Percentiles rank a stretch among this genome's conserved stretches.
phyloP scores from a whole-genome alignment of 495 filamentous ascomycete species.

The Friedmanniomyces endolithicus region DNA sequence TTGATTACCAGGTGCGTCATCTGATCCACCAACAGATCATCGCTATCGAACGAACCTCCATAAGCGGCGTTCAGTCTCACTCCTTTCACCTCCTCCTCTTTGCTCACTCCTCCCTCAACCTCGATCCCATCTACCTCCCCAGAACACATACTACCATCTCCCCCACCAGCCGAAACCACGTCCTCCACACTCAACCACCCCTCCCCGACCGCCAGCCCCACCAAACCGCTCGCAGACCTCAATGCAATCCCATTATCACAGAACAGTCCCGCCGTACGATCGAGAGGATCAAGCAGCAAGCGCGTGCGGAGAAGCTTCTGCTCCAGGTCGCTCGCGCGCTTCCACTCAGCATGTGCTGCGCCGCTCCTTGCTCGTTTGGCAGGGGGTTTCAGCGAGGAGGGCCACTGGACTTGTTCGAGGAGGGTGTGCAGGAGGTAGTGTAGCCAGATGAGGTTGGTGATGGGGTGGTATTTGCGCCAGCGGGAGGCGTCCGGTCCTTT shows the following conservation, averaged over 20 bases:
- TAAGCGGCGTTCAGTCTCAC: neutral
- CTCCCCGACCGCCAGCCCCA: conserved; percentile 25
- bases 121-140: neutral
- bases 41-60: neutral
- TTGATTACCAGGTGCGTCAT: neutral
- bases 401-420: conserved; percentile 20
- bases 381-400: conserved; percentile 7
- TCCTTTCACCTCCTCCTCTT: neutral
- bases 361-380: neutral
- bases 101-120: neutral
- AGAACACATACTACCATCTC: neutral
- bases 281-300: conserved; percentile 22
- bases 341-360: conserved; percentile 14
- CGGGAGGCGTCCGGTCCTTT: neutral
- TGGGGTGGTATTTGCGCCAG: conserved; percentile 28
- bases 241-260: conserved; percentile 9
- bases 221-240: conserved; percentile 23
- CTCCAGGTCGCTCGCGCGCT: conserved; percentile 22
- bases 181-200: conserved; percentile 27
- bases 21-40: neutral
- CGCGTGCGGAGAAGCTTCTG: conserved; percentile 17
- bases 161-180: no score
- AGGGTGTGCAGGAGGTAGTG: conserved; percentile 28
- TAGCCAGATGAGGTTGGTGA: conserved; percentile 32
- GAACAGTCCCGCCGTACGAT: conserved; percentile 12